Evolutionary conservation across 176 grass and related monocot genomes (phyloP), one percentile per base, ranked within the genome.

Genomic region (Luzula sylvatica): DNA sequence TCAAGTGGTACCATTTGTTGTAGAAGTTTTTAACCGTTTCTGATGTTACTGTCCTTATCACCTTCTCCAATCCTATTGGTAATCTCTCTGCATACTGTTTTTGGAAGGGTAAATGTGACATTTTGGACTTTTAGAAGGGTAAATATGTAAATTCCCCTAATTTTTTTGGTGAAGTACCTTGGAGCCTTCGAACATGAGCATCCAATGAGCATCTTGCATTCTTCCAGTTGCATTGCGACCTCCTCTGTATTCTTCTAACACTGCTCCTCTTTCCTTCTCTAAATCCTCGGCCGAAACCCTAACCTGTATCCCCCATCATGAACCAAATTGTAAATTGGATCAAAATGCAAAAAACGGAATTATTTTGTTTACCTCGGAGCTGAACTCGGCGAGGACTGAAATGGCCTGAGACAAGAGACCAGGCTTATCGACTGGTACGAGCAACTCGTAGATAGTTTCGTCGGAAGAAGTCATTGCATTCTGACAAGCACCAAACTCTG

Each of bases 171-270:
- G 1, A 15, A 54, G 25, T 82, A 98, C 92, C 85, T 86, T 87
- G 23, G 92, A 98, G 42, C 85, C 92, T 51, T 98, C 56, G 54
- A 98, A 98, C 72, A 98, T 74, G 66, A 98, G 63, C 28, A 77
- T 40, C 92, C 92, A 98, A 51, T 98, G 92, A 17, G 92, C 83
- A 56, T 98, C 92, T 70, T 98, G 86, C 92, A 98, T 98, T 44
- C 85, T 55, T 2, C 92, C 85, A 11, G 85, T 38, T 11, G 92
- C 92, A 82, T 86, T 96, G 42, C 92, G 81, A 4, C 84, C 84
- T 23, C 92, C 92, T 77, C 92, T 90, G 59, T 98, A 90, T 46
- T 98, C 92, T 80, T 98, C 92, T 50, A 98, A 29, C 42, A 98
- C 92, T 56, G 85, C 92, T 27, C 92, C 92, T 55, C 92, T 76